Base-by-base conservation (phyloP, 164 flowering plant species). In the Echeveria elegans region DNA sequence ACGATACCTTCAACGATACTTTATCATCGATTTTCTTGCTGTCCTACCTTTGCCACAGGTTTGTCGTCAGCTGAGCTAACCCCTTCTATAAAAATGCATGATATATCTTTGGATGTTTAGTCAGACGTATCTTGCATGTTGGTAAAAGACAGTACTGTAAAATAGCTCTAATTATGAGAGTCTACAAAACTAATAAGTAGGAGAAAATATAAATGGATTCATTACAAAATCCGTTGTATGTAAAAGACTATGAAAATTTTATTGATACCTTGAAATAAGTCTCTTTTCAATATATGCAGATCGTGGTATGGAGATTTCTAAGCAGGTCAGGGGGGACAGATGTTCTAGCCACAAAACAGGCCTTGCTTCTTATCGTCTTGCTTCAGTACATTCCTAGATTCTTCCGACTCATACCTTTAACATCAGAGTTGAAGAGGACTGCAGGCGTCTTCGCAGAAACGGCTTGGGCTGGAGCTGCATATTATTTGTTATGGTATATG, bases 381-480 rank as follows among this genome's bases (percentile, higher is more conserved):
- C 72, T 88, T 63, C 99, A 95, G 63, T 95, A 88, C 70, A 71
- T 90, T 61, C 97, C 97, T 14, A 82, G 99, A 77, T 85, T 88
- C 71, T 67, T 80, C 41, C 85, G 97, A 29, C 77, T 91, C 15
- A 14, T 82, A 14, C 97, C 97, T 19, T 74, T 95, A 66, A 82
- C 80, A 61, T 82, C 94, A 65, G 97, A 95, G 74, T 65, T 92
- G 71, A 92, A 92, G 78, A 86, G 97, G 73, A 92, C 99, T 45
- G 75, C 92, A 24, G 99, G 99, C 69, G 97, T 86, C 69, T 86
- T 95, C 81, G 97, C 97, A 68, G 90, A 92, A 80, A 88, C 94
- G 75, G 97, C 97, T 52, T 95, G 95, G 92, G 97, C 99, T 58
- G 99, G 99, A 68, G 99, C 99, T 71, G 99, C 85, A 10, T 88